A percentile compares a stretch with the other conserved stretches of the same genome.
Evolutionary conservation across 805 yeast genomes (phyloP).

Genomic region (Komagataella kurtzmanii): DNA sequence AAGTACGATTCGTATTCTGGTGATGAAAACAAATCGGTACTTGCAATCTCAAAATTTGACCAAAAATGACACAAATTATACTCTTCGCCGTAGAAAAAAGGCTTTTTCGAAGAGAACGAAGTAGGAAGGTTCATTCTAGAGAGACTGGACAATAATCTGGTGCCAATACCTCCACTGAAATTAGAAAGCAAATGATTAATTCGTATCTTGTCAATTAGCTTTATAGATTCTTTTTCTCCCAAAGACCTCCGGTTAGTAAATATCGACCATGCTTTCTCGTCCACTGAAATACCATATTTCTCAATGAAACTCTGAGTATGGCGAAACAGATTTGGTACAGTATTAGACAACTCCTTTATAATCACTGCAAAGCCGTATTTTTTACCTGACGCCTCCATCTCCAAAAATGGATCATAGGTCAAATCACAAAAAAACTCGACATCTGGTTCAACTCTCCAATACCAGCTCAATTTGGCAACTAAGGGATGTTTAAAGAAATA

Average conservation of each 20-base stretch:
- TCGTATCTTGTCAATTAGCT: constrained; percentile 13
- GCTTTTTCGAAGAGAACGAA: neutral
- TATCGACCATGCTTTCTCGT: constrained; percentile 51
- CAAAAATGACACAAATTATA: constrained; percentile 82
- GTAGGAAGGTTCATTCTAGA: neutral
- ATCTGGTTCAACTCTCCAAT: constrained; percentile 94
- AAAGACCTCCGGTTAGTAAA: constrained; percentile 25
- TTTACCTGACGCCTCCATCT: constrained; percentile 59
- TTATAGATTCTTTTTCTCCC: constrained; percentile 13
- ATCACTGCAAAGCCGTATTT: constrained; percentile 78
- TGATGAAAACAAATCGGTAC: constrained; percentile 61
- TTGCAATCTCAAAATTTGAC: constrained; percentile 89
- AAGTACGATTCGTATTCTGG: constrained; percentile 56
- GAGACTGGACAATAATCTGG: neutral
- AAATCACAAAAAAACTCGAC: constrained; percentile 84
- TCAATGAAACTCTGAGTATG: constrained; percentile 53
- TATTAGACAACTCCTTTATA: constrained; percentile 64
- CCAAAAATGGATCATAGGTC: constrained; percentile 81
- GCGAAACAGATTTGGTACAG: constrained; percentile 73
- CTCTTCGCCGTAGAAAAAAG: constrained; percentile 43
- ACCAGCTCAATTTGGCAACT: constrained; percentile 68
- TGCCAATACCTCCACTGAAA: constrained; percentile 8
- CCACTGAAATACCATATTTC: constrained; percentile 30
- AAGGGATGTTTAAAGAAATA: constrained; percentile 69
- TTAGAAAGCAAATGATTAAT: constrained; percentile 7